phyloP scores from a whole-genome alignment of 2,329 filamentous ascomycete species.

The Verticillium longisporum region DNA sequence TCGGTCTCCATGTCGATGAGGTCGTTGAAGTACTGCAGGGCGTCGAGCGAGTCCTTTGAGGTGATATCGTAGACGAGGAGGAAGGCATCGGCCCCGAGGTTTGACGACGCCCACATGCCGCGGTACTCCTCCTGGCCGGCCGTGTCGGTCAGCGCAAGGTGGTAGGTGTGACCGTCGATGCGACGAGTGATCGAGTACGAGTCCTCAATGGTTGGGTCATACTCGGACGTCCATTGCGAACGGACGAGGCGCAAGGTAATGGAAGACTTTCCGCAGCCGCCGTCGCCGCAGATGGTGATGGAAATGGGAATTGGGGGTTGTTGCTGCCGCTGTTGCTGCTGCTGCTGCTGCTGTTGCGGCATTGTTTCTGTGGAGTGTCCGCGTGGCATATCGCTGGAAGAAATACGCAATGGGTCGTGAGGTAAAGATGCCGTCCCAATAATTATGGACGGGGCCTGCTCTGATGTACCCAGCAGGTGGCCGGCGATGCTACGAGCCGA shows the following conservation, averaged over 20 bases:
- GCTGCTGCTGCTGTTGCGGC: not conserved
- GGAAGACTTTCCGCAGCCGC: constrained; percentile 78
- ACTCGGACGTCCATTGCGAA: constrained; percentile 78
- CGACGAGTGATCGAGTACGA: constrained; percentile 76
- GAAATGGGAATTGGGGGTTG: constrained; percentile 50
- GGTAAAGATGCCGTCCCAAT: not conserved
- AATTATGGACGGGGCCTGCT: not conserved
- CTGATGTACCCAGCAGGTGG: not conserved
- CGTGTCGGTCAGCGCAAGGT: constrained; percentile 73
- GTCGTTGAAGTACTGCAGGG: constrained; percentile 72
- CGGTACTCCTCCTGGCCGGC: constrained; percentile 89
- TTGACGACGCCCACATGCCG: constrained; percentile 75
- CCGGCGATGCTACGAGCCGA: not conserved
- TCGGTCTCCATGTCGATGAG: constrained; percentile 80
- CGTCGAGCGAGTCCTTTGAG: constrained; percentile 57
- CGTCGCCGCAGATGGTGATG: constrained; percentile 82
- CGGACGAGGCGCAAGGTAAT: constrained; percentile 78
- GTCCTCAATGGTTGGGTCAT: constrained; percentile 77
- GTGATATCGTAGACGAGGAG: constrained; percentile 87
- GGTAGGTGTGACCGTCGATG: constrained; percentile 75
- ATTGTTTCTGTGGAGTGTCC: not conserved
- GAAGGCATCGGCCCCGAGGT: constrained; percentile 75
- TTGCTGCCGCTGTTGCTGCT: not conserved
- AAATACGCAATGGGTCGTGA: not conserved
- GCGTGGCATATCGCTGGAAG: not conserved